Base-by-base conservation (phyloP, 352 stramenopile species). In the Globisporangium paroecandrum region DNA sequence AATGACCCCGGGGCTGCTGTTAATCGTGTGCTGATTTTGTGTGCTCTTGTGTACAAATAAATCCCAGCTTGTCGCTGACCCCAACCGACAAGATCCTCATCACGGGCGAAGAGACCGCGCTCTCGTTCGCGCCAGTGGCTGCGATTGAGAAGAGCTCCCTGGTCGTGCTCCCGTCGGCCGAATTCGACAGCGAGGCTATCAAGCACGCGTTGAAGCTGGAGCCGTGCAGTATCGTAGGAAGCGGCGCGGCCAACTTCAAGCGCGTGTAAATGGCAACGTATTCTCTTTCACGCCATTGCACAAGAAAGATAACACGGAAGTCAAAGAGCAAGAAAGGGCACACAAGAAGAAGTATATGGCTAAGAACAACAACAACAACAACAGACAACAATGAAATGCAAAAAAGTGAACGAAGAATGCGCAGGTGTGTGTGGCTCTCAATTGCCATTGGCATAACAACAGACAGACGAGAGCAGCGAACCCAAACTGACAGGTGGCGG, bases 11-110 rank as follows among this genome's bases (percentile, higher is more conserved):
- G 15, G 36, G 63, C 12, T 51, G 7, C 70, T n/a, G 46, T 22
- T 54, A n/a, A 7, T 25, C 41, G 49, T 0, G 41, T 62, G 27
- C 32, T 62, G 13, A 62, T 12, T 34, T 10, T 32, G 10, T 61
- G 29, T 24, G 18, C 6, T 4, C 24, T 29, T 29, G 20, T 57
- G 15, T 46, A 24, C 36, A 32, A 58, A 46, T 59, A 20, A 49
- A 22, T n/a, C 22, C 62, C 66, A 93, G 85, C 27, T 66, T 96
- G 53, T 79, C 86, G 58, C 65, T 96, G 71, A 87, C 76, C 29
- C 75, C 84, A 18, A 78, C 77, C 43, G 89, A 96, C 85, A 96
- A 95, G 78, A 85, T 96, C 62, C 73, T 88, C 38, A 69, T 95
- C 49, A 93, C 86, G 1, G 85, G 85, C 27, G 79, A 94, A 66